phyloP scores from a whole-genome alignment of 208 protist genomes.

The Balamuthia mandrillaris region DNA sequence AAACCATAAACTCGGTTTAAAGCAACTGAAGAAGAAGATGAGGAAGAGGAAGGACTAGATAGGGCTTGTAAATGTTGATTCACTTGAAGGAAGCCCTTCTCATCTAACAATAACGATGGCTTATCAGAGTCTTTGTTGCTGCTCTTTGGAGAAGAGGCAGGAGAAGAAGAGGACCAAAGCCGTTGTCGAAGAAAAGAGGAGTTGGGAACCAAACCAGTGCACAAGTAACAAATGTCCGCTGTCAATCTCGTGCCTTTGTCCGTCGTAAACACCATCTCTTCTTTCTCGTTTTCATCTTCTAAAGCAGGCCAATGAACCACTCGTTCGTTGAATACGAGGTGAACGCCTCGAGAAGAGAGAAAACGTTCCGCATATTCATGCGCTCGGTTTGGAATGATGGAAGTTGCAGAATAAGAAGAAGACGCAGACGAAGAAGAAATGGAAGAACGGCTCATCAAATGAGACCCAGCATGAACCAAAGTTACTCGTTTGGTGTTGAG shows the following conservation, averaged over 20 bases:
- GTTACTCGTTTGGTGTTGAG: conserved; percentile 50
- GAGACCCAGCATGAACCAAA: conserved; percentile 39
- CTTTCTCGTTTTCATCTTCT: too few species aligned
- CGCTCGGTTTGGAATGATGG: background rate
- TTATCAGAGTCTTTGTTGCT: background rate
- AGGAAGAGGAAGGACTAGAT: too few species aligned
- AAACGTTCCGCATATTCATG: background rate
- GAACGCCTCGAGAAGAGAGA: background rate
- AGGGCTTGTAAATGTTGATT: too few species aligned
- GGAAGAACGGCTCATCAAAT: conserved; percentile 37
- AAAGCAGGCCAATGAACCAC: conserved; percentile 35
- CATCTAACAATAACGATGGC: background rate
- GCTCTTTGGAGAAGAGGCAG: background rate
- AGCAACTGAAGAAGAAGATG: too few species aligned
- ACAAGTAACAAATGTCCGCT: conserved; percentile 40
- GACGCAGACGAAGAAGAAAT: background rate
- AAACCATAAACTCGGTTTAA: too few species aligned
- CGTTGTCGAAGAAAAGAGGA: conserved; percentile 21
- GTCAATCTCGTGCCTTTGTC: conserved; percentile 46
- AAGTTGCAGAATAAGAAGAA: background rate
- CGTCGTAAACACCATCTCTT: conserved; percentile 15
- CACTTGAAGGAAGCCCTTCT: too few species aligned
- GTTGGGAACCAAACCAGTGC: conserved; percentile 51
- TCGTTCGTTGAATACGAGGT: conserved; percentile 43
- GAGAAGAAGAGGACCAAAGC: background rate